Base-by-base conservation (phyloP, 345 rosid species). In the Salix arbutifolia region DNA sequence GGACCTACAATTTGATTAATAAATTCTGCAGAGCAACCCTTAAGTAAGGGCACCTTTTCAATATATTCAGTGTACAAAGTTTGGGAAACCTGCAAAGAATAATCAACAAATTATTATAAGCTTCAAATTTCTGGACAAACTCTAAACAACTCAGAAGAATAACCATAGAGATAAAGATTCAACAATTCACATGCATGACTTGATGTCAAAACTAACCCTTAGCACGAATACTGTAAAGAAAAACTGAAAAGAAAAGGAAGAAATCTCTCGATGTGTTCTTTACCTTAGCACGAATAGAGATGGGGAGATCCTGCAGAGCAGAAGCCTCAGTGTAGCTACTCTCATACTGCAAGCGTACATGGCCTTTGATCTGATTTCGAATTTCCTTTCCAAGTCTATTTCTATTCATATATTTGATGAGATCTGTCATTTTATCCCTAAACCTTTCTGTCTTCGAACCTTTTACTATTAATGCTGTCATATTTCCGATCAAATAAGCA, bases 381-480 rank as follows among this genome's bases (percentile, higher is more conserved):
- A 96, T 84, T 11, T 91, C 89, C 78, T 82, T 90, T 25, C 86
- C 88, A 66, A 96, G 93, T 74, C 80, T 88, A 77, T 93, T 96
- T 66, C 98, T 90, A 79, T 93, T 93, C 96, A 96, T 90, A 71
- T 86, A 96, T 84, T 88, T 92, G n/a, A 82, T 85, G 37, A 91
- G 88, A 76, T 96, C 99, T 70, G 90, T 69, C 99, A 93, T 93
- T 84, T 92, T 96, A 74, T 96, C 99, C 84, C 99, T 91, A 60
- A 90, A 96, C 77, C 79, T 92, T 85, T 91, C 98, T 2, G 99
- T 96, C 82, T 96, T 96, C 50, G 99, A 96, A 72, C 99, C 99
- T 89, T 96, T 96, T 31, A 96, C 99, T 26, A 91, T 93, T 84
- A 96, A 84, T 11, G 99, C 99, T 40, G 99, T 96, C 91, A 93